phyloP scores from a whole-genome alignment of 148 eudicot genomes.

The Drosera capensis region DNA sequence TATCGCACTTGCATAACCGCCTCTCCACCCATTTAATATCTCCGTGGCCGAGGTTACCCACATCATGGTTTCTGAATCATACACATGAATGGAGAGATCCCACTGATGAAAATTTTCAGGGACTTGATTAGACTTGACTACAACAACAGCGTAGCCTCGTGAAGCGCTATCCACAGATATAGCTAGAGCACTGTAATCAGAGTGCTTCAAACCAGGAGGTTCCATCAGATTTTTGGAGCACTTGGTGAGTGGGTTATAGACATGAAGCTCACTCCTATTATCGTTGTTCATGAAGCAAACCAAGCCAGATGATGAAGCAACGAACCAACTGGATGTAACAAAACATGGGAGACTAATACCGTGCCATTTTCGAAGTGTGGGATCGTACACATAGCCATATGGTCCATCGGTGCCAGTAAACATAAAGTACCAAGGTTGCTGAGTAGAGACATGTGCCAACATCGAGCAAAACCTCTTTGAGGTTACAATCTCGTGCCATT shows the following conservation, averaged over 20 bases:
- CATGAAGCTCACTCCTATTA: constrained; percentile 25
- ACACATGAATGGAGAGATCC: constrained; percentile 40
- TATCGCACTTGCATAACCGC: constrained; percentile 49
- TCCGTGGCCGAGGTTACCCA: constrained; percentile 30
- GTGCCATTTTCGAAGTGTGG: constrained; percentile 41
- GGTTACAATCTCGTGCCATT: constrained; percentile 44
- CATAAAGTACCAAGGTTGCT: constrained; percentile 65
- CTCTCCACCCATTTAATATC: constrained; percentile 40
- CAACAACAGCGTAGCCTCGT: constrained; percentile 19
- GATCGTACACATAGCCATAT: constrained; percentile 45
- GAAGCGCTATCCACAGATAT: constrained; percentile 24
- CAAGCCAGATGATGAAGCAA: constrained; percentile 49
- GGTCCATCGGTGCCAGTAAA: constrained; percentile 47
- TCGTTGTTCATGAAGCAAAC: constrained; percentile 57
- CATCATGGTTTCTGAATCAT: constrained; percentile 24
- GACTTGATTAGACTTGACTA: constrained; percentile 49
- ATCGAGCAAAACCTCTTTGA: constrained; percentile 38
- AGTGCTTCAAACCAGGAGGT: constrained; percentile 26
- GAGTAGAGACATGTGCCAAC: constrained; percentile 12
- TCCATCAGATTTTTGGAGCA: constrained; percentile 17
- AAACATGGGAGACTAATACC: constrained; percentile 37
- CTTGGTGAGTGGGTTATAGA: constrained; percentile 46
- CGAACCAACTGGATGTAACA: constrained; percentile 36
- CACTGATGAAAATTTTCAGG: constrained; percentile 36
- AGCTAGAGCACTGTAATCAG: constrained; percentile 51